These are phyloP conservation scores for Byssothecium circinans DNA, from an alignment of 2,329 filamentous ascomycete species.

Conservation along the genomic window DNA sequence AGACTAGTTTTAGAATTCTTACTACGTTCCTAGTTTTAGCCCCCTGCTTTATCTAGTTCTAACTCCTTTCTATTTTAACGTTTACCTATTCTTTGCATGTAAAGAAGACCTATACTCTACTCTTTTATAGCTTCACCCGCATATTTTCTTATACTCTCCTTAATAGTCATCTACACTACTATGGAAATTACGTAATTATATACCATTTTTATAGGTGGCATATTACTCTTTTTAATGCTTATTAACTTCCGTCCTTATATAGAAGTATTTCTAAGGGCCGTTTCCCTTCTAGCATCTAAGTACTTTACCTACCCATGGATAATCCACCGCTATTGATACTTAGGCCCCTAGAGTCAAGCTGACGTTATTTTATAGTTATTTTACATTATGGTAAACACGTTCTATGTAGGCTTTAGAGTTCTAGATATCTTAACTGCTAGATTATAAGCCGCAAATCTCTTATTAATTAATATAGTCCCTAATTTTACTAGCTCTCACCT, in stretches of 20 bases:
- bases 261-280: constrained; percentile 10
- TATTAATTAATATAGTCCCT: constrained; percentile 10
- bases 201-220: constrained; percentile 10
- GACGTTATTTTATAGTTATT: constrained; percentile 6
- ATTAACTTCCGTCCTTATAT: constrained; percentile 10
- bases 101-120: constrained; percentile 4
- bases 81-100: constrained; percentile 5
- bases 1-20: constrained; percentile 12
- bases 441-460: constrained; percentile 8
- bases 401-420: constrained; percentile 8
- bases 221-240: constrained; percentile 12
- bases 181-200: constrained; percentile 12
- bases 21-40: constrained; percentile 8
- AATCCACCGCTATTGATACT: constrained; percentile 8
- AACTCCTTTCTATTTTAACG: constrained; percentile 10
- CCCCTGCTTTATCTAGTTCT: constrained; percentile 6
- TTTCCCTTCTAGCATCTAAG: constrained; percentile 7
- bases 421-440: constrained; percentile 6
- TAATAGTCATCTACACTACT: constrained; percentile 7
- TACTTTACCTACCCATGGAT: constrained; percentile 9
- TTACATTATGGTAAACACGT: constrained; percentile 8
- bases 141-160: constrained; percentile 8
- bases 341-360: constrained; percentile 9
- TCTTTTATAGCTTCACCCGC: constrained; percentile 8
- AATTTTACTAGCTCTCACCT: constrained; percentile 9